Evolutionary conservation across 345 rosid species (phyloP), one percentile per base, ranked within the genome.

Genomic region (Populus pruinosa): DNA sequence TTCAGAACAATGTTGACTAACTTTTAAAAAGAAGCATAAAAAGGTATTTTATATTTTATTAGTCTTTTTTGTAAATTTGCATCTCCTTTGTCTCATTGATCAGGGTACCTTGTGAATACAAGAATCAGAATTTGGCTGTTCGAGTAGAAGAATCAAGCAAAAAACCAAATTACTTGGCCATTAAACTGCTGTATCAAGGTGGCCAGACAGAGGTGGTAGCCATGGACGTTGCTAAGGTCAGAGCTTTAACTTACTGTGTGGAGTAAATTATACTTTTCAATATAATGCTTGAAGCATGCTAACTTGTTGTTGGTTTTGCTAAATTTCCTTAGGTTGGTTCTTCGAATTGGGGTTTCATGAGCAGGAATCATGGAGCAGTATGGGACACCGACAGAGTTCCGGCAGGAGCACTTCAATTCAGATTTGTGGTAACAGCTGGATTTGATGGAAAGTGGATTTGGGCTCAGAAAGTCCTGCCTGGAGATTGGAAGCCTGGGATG

Each of bases 111-210:
- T 96, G 99, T 69, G 90, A 87, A 6, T 96, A 87, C 85, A 88
- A 88, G 61, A 85, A 76, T 49, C 75, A 84, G 84, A 93, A 96
- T 67, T 63, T 96, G 86, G 90, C 87, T 0, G 90, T 96, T 29
- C 82, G 97, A 71, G 99, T 96, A 1, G 98, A 93, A 85, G 99
- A 96, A 83, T 90, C 99, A 62, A 96, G 97, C 86, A 44, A 83
- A 18, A 88, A 96, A 36, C 91, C 97, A 62, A 23, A 86, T 69
- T 91, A 93, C 83, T 76, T 96, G 78, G 92, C 96, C 20, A 73
- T 96, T 9, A 91, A 92, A 81, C 61, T 93, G 50, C 79, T 93
- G 76, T 87, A 91, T 80, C 98, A 93, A 81, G 99, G 99, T 27
- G 99, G 99, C 12, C 98, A 96, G 82, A 96, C 99, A 1, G 98